Base-by-base conservation (phyloP, 225 moss, liverwort and hornwort genomes). In the Anthoceros angustus region DNA sequence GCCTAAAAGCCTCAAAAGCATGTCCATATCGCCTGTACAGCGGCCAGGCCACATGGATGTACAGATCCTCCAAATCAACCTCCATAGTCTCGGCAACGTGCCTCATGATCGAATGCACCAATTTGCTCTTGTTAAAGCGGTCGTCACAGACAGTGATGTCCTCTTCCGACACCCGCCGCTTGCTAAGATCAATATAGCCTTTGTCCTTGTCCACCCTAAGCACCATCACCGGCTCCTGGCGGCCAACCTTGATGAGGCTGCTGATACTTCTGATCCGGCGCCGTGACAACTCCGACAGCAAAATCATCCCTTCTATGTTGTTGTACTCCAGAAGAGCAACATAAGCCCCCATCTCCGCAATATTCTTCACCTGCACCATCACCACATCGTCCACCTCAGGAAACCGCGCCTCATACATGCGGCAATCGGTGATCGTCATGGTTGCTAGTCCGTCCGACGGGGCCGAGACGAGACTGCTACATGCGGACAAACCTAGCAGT, bases 71-170 rank as follows among this genome's bases (percentile, higher is more conserved):
- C 76, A 94, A 80, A 82, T 94, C 93, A 63, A 87, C 90, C 26
- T 94, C 93, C 93, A 90, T 89, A 0, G 93, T 94, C 43, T 94
- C 93, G 7, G 90, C 90, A 65, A 90, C 93, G 69, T 94, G 93
- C 67, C 87, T 87, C 94, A 90, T 90, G 50, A 94, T 94, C 23
- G 94, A 94, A 73, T 88, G 90, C 68, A 94, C 87, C 65, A 94
- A 80, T 80, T 94, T 94, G 80, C 93, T 90, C 80, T 94, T 94
- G 68, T 94, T 94, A 64, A 83, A 94, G 16, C 90, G 87, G 72
- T 94, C 90, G 67, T 94, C 94, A 71, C 90, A 90, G 38, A 71
- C 84, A 18, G 86, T 84, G 40, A 94, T 81, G 66, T 94, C 94
- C 72, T 94, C 94, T 75, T 94, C 90, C 8, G 90, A 94, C 65